phyloP scores from a whole-genome alignment of 2,329 filamentous ascomycete species.

The Balansia obtecta region DNA sequence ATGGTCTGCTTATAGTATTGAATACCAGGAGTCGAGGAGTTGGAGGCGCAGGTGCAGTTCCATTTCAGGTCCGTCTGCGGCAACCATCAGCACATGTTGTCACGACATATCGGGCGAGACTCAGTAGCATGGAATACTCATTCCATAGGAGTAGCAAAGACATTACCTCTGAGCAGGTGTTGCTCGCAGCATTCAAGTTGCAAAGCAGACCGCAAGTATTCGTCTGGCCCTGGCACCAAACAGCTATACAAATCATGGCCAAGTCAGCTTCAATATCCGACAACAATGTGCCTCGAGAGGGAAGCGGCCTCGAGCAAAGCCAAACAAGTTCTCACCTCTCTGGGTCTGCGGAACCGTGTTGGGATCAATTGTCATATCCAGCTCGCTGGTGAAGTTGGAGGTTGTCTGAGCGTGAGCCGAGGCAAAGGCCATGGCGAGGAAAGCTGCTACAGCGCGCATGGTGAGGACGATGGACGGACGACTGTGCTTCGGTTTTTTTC shows the following conservation, averaged over 20 bases:
- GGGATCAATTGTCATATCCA: conserved; percentile 30
- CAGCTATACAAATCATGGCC: conserved; percentile 20
- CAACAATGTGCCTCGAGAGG: neutral
- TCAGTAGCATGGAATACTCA: neutral
- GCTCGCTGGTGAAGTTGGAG: conserved; percentile 29
- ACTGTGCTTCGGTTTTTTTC: neutral
- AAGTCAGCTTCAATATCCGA: conserved; percentile 1
- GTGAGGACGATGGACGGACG: conserved; percentile 7
- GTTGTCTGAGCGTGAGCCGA: conserved; percentile 25
- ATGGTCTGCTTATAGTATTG: conserved; percentile 42
- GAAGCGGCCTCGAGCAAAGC: neutral
- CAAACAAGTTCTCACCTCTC: conserved; percentile 24
- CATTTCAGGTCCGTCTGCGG: conserved; percentile 29
- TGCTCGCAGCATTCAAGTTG: conserved; percentile 21
- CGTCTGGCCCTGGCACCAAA: conserved; percentile 39
- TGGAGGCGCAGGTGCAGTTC: conserved; percentile 34
- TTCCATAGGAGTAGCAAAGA: conserved; percentile 1
- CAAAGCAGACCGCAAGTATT: conserved; percentile 40
- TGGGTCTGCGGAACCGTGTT: conserved; percentile 17
- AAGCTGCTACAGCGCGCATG: conserved; percentile 29
- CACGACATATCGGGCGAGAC: conserved; percentile 3
- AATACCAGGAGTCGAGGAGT: conserved; percentile 36
- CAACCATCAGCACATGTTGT: conserved; percentile 1
- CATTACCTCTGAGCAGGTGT: conserved; percentile 36
- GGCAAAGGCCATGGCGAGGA: conserved; percentile 32